Base-by-base conservation (phyloP, 805 yeast species). In the Ogataea haglerorum region DNA sequence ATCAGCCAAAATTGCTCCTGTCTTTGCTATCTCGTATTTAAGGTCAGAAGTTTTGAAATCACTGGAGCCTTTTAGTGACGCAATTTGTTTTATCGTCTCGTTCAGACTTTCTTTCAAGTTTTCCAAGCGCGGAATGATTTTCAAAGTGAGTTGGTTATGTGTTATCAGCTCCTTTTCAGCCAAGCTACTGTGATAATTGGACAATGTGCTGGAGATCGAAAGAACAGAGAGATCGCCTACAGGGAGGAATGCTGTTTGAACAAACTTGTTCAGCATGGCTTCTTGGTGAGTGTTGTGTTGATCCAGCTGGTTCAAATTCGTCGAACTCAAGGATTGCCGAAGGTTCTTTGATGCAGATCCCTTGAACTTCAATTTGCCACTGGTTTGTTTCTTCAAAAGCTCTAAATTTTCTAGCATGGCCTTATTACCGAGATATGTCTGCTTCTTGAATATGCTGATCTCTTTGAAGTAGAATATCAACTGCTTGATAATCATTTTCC, bases 31-130 rank as follows among this genome's bases (percentile, higher is more conserved):
- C 49, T 82, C 87, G 44, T 67, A 71, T 41, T 72, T 74, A 42
- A 82, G 67, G 49, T 75, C 76, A 34, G 76, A 74, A 4, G 59
- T 54, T 48, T 78, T 80, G 62, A 80, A 82, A 58, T 82, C 87
- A 2, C 65, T 60, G 6, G 60, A 55, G 18, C 50, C 50, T 49
- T 77, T 81, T 34, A 82, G 59, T 40, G 73, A 68, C 38, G 70
- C 67, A 46, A 76, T 74, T 51, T 76, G 81, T 50, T 74, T 75
- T 37, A 76, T 73, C 35, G 76, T 74, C 38, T 72, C 70, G 42
- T 74, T 66, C 40, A 76, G 57, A 51, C 75, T 77, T 47, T 71
- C 75, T 43, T 78, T 66, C 54, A 76, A 67, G 49, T 75, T 78
- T 48, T 76, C 81, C 36, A 76, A 60, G 52, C 76, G 70, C 36